Evolutionary conservation across 2,329 filamentous ascomycete genomes (phyloP), one percentile per base, ranked within the genome.

Genomic region (Monilinia polystroma): DNA sequence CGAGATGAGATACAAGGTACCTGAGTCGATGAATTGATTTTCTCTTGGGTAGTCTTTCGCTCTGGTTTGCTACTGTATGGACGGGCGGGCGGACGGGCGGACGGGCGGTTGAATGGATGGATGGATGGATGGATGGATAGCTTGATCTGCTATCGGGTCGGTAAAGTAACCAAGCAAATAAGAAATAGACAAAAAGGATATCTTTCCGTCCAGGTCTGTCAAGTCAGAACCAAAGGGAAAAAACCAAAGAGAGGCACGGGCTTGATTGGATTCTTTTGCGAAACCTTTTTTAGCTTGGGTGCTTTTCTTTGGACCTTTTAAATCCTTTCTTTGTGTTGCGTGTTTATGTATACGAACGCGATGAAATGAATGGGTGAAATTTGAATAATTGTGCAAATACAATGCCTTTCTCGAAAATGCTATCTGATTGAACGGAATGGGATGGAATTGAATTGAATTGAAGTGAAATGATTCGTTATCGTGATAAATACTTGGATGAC

Each of bases 1-100:
- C 47, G 64, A 45, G 57, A 59, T 54, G 57, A 8, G 47, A 62
- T 62, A 62, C 64, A 62, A 66, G 64, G 64, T 52, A 54, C 35
- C 47, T 49, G 63, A 29, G 35, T 35, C 11, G n/a, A 18, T 26
- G 11, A 11, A 20, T n/a, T 10, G 43, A 23, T 35, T 35, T 58
- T 18, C n/a, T 45, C n/a, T 14, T 14, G 38, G 23, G n/a, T 45
- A 35, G 32, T 35, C 32, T 35, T 35, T 35, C 32, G 32, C 5
- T 35, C 32, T 35, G 32, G 32, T 35, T 8, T 35, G 32, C 32
- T 35, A 1, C 32, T 23, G 38, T 23, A 32, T n/a, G n/a, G 20
- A 35, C 7, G 32, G 32, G 2, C 32, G 3, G n/a, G n/a, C n/a
- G n/a, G n/a, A n/a, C n/a, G n/a, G n/a, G 23, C 23, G 23, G 23